Base-by-base conservation (phyloP, 106 monocot species). In the Gastrodia elata region DNA sequence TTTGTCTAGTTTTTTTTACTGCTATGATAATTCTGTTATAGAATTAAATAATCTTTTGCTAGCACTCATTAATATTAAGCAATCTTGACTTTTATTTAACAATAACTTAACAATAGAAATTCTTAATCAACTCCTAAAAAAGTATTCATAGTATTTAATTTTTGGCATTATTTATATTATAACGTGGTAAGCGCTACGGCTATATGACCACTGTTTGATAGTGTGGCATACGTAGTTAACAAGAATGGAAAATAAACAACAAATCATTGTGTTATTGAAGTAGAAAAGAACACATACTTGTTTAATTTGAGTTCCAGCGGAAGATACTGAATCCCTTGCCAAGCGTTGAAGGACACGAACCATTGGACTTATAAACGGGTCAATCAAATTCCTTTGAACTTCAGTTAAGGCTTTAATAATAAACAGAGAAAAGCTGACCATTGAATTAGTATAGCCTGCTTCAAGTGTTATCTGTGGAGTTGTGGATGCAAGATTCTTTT, bases 321-420 rank as follows among this genome's bases (percentile, higher is more conserved):
- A 87, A 68, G 92, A 80, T 38, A 84, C 93, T 86, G 89, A 81
- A 73, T 98, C 97, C 69, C 93, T 84, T 65, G 87, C 87, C 38
- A 98, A 83, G 13, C 97, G 90, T 72, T 98, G 97, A 68, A 98
- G 90, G 65, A 98, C 93, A 35, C 97, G 93, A 76, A 98, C 81
- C 77, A 98, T 76, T 24, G 86, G 77, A 74, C 76, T 76, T 57
- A 98, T 83, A 58, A 93, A 98, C 65, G 85, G 86, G 15, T 98
- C 93, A 65, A 93, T 74, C 39, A 85, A 89, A 77, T 75, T 91
- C 73, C 85, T 90, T 80, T 93, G 97, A 38, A 93, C 97, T 78
- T 93, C 93, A 30, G 88, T 78, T 35, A 98, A 80, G 18, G 88
- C 76, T 71, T 83, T 91, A 39, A 98, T 65, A 27, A 98, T 79